Evolutionary conservation across 2,329 filamentous ascomycete species (phyloP), one percentile per base, ranked within the genome.

Genomic region (Pseudogymnoascus sp.): DNA sequence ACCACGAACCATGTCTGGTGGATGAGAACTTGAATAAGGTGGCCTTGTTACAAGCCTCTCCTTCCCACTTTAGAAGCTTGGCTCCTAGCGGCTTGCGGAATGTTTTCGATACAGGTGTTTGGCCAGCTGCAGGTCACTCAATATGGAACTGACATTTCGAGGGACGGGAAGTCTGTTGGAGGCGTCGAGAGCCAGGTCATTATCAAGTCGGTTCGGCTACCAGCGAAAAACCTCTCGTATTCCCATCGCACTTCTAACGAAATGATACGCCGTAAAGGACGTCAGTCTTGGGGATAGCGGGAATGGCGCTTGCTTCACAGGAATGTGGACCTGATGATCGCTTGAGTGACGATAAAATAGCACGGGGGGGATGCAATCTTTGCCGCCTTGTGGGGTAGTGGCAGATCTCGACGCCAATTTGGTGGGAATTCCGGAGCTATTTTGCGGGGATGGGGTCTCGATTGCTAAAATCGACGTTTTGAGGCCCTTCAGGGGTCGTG

Each of bases 321-420:
- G 26, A 52, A 19, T 52, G 45, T 52, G 45, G 26, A 33, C 45
- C 45, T 52, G 45, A 52, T 52, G 45, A 52, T 52, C 45, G 15
- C 26, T 30, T 13, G 26, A 18, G 15, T 52, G 45, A 52, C 26
- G 45, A 30, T 18, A 52, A 30, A 15, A 30, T 52, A 52, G n/a
- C 2, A 30, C 13, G n/a, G 13, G 26, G 26, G 26, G 26, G 45
- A 30, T 23, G 26, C n/a, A 52, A 52, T 52, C 45, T 52, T 52
- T 52, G 15, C 45, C 45, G 26, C 45, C 30, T 52, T 52, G 26
- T 19, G 45, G 45, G 45, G 45, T 52, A 52, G 45, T 33, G 45
- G 45, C 26, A 18, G 45, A 52, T 52, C 26, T 52, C 9, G 23
- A 52, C 45, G 9, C 45, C 33, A 52, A n/a, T 52, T 52, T 7